Conservation (phyloP, 2,329 filamentous ascomycete species). For the Neoscytalidium dimidiatum region DNA sequence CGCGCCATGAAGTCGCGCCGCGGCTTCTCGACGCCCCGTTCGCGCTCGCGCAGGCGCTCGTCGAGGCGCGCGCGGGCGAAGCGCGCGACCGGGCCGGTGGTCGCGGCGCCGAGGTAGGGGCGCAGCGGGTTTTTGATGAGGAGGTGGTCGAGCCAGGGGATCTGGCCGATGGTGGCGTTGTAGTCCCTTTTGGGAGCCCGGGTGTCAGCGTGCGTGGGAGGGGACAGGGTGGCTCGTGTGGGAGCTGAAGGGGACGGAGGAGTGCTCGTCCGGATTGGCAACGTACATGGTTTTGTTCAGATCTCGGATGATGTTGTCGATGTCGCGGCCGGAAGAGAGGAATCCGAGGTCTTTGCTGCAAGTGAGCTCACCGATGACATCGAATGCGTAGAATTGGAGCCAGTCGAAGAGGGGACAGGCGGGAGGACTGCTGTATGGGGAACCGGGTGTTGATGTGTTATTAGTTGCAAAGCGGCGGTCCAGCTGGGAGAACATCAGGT, state of each 20-base stretch:
- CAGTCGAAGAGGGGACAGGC: slow-evolving; percentile 38
- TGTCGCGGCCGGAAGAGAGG: slow-evolving; percentile 20
- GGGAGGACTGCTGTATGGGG: not conserved
- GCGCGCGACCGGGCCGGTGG: not conserved
- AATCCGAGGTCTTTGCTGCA: slow-evolving; percentile 23
- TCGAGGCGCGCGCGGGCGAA: not conserved
- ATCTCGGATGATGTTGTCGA: not conserved
- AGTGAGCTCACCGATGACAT: slow-evolving; percentile 24
- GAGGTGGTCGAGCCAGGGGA: slow-evolving; percentile 18
- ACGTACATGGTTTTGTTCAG: not conserved
- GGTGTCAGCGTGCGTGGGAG: no score
- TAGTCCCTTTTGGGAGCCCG: not conserved
- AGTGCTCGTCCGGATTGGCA: no score
- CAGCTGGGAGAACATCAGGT: slow-evolving; percentile 30
- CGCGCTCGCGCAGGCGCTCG: slow-evolving; percentile 9
- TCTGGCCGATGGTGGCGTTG: slow-evolving; percentile 24
- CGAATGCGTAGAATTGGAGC: slow-evolving; percentile 36
- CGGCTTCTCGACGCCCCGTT: not conserved
- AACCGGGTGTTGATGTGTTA: not conserved
- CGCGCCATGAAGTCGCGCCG: slow-evolving; percentile 10
- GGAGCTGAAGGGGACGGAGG: no score
- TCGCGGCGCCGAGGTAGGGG: not conserved
- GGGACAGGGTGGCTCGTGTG: no score
- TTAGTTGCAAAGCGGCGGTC: not conserved
- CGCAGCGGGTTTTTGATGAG: slow-evolving; percentile 18